Base-by-base conservation (phyloP, 1,284 basidiomycete genomes). In the Rhodotorula sp. region DNA sequence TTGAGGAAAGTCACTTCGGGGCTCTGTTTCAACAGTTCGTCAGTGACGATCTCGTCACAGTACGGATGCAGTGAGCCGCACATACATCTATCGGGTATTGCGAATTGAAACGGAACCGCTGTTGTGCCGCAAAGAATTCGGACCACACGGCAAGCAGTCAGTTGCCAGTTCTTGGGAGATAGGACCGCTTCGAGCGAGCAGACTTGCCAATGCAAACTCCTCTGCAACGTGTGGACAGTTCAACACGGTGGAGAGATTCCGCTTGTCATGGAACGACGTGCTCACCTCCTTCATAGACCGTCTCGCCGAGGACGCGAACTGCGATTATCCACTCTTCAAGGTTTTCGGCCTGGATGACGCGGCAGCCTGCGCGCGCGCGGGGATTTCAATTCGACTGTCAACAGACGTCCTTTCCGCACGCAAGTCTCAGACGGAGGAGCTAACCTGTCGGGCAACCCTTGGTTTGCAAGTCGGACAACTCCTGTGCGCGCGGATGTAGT, bases 1-100 rank as follows among this genome's bases (percentile, higher is more conserved):
- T 70, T 75, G 22, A 82, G 59, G 58, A 82, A 83, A 0, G 81
- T 82, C 12, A 83, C 82, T 78, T 82, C 66, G n/a, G 68, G 68
- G 1, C 66, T 69, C 62, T 70, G 69, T 14, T 29, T 30, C 18
- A n/a, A 4, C 54, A 15, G 51, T n/a, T 15, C 6, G 51, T 53
- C 51, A 55, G 54, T 24, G 30, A 20, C 20, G n/a, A 2, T 53
- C 26, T 33, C n/a, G 10, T 14, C 37, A 42, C 6, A 5, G 7
- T 24, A 26, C 7, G 24, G 8, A 5, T 2, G 18, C 22, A 7
- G n/a, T 29, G 33, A 53, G 17, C 37, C 2, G 10, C 37, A 33
- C 67, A 5, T 10, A 71, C 72, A 33, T 72, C 73, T 33, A 75
- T 75, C 2, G 73, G 73, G 62, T 75, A 75, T 18, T 62, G 57